A percentile compares a stretch with the other conserved stretches of the same genome.
Conservation (phyloP, 2,329 filamentous ascomycete genomes). For the Colletotrichum gloeosporioides region DNA sequence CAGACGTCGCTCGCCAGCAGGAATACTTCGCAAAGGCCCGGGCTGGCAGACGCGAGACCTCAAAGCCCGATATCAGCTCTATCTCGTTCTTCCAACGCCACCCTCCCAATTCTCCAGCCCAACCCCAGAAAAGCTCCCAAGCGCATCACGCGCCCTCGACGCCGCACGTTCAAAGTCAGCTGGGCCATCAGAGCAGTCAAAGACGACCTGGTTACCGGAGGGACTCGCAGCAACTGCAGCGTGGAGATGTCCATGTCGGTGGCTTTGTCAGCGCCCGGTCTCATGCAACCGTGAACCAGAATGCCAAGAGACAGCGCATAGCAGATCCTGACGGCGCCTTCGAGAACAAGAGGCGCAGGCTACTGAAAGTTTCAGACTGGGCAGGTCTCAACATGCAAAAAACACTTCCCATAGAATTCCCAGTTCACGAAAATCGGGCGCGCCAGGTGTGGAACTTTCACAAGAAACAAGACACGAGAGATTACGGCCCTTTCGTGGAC, state of each 20-base stretch:
- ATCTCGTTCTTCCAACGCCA: constrained; percentile 30
- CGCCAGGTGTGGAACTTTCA: constrained; percentile 16
- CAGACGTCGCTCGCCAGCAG: constrained; percentile 39
- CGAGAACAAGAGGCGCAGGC: constrained; percentile 19
- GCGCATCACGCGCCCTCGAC: neutral
- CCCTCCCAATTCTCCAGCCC: neutral
- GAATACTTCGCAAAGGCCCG: constrained; percentile 42
- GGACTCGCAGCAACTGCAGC: neutral
- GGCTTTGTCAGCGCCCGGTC: neutral
- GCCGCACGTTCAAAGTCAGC: constrained; percentile 19
- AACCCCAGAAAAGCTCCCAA: neutral
- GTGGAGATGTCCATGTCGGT: neutral
- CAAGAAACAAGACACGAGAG: neutral
- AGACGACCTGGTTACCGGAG: neutral
- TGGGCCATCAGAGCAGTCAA: constrained; percentile 20
- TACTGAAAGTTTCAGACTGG: constrained; percentile 28
- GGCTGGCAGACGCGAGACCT: neutral
- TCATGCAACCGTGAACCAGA: neutral
- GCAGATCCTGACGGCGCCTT: neutral
- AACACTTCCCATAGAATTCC: constrained; percentile 21
- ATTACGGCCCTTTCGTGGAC: neutral
- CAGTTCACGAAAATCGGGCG: neutral
- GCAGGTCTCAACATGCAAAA: constrained; percentile 36
- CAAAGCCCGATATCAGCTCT: neutral
- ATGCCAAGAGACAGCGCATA: neutral